These are phyloP conservation scores for Baudoinia panamericana DNA, from an alignment of 495 filamentous ascomycete genomes.

Conservation along the genomic window DNA sequence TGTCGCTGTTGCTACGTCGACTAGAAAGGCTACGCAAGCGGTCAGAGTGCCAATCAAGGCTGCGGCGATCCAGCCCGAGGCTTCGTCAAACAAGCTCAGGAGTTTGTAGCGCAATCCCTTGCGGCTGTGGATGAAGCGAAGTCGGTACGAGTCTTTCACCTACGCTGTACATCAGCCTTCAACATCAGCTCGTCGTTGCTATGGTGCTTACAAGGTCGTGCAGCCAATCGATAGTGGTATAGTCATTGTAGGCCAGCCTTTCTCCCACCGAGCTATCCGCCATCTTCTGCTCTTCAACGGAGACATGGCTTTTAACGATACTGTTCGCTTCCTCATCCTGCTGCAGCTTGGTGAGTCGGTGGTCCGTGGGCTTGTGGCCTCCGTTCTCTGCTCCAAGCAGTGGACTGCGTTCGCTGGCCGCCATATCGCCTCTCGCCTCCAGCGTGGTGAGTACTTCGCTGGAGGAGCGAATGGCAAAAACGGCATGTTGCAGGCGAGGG, in stretches of 20 bases:
- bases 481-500: background rate
- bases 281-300: conserved; percentile 12
- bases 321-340: conserved; percentile 17
- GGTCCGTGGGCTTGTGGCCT: background rate
- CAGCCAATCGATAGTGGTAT: conserved; percentile 47
- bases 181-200: background rate
- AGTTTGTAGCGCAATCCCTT: conserved; percentile 30
- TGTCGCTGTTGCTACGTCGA: conserved; percentile 40
- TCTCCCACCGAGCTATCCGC: conserved; percentile 33
- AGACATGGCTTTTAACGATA: conserved; percentile 17
- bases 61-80: conserved; percentile 41
- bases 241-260: conserved; percentile 44
- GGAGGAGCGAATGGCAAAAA: conserved; percentile 11
- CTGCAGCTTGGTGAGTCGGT: conserved; percentile 7
- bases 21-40: conserved; percentile 41
- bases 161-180: conserved; percentile 12
- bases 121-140: conserved; percentile 30
- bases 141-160: conserved; percentile 46
- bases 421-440: conserved; percentile 7
- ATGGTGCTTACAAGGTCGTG: conserved; percentile 38
- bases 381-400: conserved; percentile 2
- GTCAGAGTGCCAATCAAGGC: conserved; percentile 42
- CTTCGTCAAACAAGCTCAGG: conserved; percentile 31
- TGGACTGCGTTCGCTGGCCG: conserved; percentile 9
- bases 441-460: background rate